Conservation (phyloP, 305 asterid species). For the Fraxinus nigra region DNA sequence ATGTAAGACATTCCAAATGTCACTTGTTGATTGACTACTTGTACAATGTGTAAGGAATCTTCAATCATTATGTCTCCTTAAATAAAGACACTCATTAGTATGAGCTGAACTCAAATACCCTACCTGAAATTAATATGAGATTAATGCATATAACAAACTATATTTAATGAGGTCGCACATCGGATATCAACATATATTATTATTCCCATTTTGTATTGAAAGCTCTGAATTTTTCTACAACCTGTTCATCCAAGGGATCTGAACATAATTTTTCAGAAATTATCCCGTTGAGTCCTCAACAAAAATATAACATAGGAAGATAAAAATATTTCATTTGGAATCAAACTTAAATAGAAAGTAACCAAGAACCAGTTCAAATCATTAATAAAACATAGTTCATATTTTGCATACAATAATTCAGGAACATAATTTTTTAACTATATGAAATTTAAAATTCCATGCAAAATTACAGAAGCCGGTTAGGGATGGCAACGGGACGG, state of each 20-base stretch:
- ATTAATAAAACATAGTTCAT: background rate
- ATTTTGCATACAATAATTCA: background rate
- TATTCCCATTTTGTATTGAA: background rate
- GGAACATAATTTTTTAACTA: background rate
- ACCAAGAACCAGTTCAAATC: background rate
- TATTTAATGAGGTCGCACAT: no score
- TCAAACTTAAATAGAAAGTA: background rate
- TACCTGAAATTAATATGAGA: no score
- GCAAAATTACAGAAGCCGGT: background rate
- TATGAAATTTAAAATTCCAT: background rate
- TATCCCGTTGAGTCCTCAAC: background rate
- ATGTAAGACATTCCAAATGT: no score
- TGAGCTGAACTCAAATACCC: no score
- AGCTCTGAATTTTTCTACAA: background rate
- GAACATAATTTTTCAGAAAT: background rate
- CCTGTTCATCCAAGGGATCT: background rate
- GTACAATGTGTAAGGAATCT: no score
- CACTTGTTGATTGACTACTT: no score
- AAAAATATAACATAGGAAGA: background rate
- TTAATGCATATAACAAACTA: no score
- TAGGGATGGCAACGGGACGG: no score
- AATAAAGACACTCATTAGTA: no score
- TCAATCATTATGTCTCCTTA: no score
- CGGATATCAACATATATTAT: background rate
- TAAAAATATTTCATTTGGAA: background rate